Conservation (phyloP, 805 yeast genomes). For the Sugiyamaella americana region DNA sequence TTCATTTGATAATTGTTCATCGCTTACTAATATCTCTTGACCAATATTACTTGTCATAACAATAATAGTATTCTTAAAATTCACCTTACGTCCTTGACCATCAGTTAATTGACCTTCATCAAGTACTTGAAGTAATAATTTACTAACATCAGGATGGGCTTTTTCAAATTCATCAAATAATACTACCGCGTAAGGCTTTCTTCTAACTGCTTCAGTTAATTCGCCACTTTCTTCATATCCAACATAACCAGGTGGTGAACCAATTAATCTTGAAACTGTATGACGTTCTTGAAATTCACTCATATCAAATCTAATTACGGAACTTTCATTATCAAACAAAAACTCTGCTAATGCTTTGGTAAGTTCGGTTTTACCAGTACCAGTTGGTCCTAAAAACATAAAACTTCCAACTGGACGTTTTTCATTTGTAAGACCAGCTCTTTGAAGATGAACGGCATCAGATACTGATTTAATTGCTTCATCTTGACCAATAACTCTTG, state of each 20-base stretch:
- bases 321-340: conserved; percentile 78
- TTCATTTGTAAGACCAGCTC: conserved; percentile 94
- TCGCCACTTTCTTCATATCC: conserved; percentile 94
- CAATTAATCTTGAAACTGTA: conserved; percentile 82
- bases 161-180: conserved; percentile 95
- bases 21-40: conserved; percentile 76
- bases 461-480: conserved; percentile 86
- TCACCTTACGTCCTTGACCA: conserved; percentile 89
- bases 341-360: conserved; percentile 91
- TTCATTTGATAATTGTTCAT: conserved; percentile 42
- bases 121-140: conserved; percentile 79
- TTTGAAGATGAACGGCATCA: conserved; percentile 90
- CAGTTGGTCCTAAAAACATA: conserved; percentile 96
- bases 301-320: conserved; percentile 93
- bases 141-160: conserved; percentile 94
- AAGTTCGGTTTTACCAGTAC: conserved; percentile 96
- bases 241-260: conserved; percentile 98
- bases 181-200: conserved; percentile 91
- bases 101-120: conserved; percentile 96
- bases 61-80: conserved; percentile 88
- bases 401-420: conserved; percentile 95
- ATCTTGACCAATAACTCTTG: conserved; percentile 89
- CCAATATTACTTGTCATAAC: conserved; percentile 98
- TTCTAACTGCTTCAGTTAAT: conserved; percentile 89
- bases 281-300: conserved; percentile 96